Conservation (phyloP, 129 eudicot genomes). For the Heracleum sosnowskyi region DNA sequence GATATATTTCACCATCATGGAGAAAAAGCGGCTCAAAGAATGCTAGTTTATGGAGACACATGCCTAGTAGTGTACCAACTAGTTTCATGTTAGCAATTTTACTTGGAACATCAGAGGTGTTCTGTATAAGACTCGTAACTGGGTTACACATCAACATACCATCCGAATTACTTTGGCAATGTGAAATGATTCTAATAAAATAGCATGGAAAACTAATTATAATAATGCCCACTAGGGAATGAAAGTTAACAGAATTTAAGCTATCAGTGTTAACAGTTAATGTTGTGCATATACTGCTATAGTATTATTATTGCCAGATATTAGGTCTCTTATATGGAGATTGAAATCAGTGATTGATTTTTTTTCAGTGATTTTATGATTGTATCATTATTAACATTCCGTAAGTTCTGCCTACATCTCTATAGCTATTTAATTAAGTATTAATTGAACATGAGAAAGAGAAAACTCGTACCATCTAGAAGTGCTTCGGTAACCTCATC, state of each 20-base stretch:
- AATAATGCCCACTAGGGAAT: neutral
- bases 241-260: neutral
- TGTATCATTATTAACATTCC: neutral
- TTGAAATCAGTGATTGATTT: neutral
- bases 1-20: neutral
- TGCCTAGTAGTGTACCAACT: neutral
- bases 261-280: neutral
- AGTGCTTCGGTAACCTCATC: slow-evolving; percentile 96
- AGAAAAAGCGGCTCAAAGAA: neutral
- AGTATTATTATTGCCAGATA: neutral
- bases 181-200: neutral
- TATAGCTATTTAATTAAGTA: slow-evolving; percentile 1
- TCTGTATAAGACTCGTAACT: neutral
- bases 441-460: slow-evolving; percentile 9
- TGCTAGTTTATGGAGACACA: neutral
- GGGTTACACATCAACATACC: neutral
- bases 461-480: slow-evolving; percentile 56
- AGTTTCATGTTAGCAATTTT: neutral
- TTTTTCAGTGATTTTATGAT: neutral
- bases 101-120: neutral
- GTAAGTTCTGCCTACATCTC: neutral
- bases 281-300: neutral
- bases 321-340: neutral
- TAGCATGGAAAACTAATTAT: neutral
- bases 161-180: neutral